Conservation (phyloP, 176 grass and related monocot genomes). For the Musa itinerans region DNA sequence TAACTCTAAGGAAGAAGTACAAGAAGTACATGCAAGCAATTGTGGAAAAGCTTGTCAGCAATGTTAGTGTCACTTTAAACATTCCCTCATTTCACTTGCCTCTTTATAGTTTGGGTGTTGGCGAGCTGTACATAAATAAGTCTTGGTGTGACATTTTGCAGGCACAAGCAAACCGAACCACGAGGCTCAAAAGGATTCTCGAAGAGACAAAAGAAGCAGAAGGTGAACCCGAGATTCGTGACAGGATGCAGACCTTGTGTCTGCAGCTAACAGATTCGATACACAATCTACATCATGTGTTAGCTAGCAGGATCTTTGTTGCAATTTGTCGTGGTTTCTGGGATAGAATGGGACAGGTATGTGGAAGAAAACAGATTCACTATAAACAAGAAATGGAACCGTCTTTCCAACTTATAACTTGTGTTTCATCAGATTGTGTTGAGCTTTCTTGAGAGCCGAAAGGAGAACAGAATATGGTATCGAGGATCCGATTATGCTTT, state of each 20-base stretch:
- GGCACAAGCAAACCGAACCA: constrained; percentile 58
- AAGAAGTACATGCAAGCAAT: constrained; percentile 82
- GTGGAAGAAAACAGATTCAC: background rate
- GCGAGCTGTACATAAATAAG: no score
- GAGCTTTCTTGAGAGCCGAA: constrained; percentile 86
- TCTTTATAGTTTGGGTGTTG: background rate
- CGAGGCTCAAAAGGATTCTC: constrained; percentile 69
- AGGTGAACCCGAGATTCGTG: constrained; percentile 68
- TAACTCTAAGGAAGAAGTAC: constrained; percentile 82
- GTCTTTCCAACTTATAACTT: background rate
- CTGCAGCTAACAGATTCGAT: constrained; percentile 64
- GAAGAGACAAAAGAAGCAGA: constrained; percentile 82
- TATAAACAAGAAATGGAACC: background rate
- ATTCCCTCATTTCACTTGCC: background rate
- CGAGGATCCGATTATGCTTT: constrained; percentile 70
- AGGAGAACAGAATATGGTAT: constrained; percentile 92
- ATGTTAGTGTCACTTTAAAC: constrained; percentile 40
- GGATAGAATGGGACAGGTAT: constrained; percentile 84
- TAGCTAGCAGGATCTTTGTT: constrained; percentile 78
- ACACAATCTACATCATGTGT: constrained; percentile 69
- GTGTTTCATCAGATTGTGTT: constrained; percentile 55
- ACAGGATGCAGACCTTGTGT: constrained; percentile 68
- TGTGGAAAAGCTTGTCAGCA: constrained; percentile 68
- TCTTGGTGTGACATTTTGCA: constrained; percentile 23
- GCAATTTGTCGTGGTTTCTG: constrained; percentile 85